Percentiles rank a stretch among this genome's conserved stretches.
These are phyloP conservation scores for Furcasterigmium sp. DNA, from an alignment of 2,329 filamentous ascomycete species.

Conservation along the genomic window DNA sequence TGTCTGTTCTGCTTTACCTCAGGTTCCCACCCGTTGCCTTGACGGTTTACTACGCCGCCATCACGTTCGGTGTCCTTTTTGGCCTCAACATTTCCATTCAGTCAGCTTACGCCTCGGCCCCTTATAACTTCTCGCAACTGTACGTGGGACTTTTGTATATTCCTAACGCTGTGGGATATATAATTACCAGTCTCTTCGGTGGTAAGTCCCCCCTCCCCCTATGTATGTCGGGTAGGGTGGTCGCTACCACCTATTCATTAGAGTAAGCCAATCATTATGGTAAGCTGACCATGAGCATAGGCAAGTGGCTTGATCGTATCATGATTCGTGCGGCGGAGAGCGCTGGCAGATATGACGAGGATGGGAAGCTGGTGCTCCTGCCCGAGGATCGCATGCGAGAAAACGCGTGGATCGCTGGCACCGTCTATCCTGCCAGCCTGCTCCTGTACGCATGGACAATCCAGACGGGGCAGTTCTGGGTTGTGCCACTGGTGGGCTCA, in stretches of 20 bases:
- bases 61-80: constrained; percentile 72
- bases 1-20: constrained; percentile 65
- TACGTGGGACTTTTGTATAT: constrained; percentile 73
- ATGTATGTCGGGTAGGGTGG: too few species aligned
- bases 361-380: constrained; percentile 60
- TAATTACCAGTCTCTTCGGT: constrained; percentile 62
- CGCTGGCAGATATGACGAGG: constrained; percentile 61
- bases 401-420: constrained; percentile 72
- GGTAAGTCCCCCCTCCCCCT: too few species aligned
- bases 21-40: constrained; percentile 69
- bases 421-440: constrained; percentile 64
- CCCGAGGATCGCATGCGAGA: constrained; percentile 81
- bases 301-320: constrained; percentile 70
- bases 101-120: constrained; percentile 57
- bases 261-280: too few species aligned
- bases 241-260: too few species aligned
- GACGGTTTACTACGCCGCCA: constrained; percentile 67
- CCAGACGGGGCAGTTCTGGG: constrained; percentile 59
- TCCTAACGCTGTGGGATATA: constrained; percentile 69
- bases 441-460: constrained; percentile 76
- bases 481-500: constrained; percentile 57
- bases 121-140: constrained; percentile 64
- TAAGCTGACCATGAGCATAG: too few species aligned
- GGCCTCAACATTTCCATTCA: constrained; percentile 75
- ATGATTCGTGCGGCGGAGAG: constrained; percentile 72